Evolutionary conservation across 352 stramenopile genomes (phyloP).

Genomic region (Globisporangium barbulae): DNA sequence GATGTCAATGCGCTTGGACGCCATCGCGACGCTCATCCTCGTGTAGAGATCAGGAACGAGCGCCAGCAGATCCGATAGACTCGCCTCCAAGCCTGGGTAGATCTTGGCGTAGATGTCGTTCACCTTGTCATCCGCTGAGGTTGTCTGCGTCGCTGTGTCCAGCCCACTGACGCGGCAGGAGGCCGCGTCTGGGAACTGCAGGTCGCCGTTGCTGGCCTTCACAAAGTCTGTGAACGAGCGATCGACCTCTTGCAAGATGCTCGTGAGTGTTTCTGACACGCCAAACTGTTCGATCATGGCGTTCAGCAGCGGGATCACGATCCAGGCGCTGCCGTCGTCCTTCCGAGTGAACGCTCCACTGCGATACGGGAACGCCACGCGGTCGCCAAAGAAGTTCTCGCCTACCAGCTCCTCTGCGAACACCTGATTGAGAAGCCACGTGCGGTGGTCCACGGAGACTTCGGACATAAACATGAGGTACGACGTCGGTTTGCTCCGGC

Average conservation of each 20-base stretch:
- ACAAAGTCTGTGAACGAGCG: slow-evolving; percentile 28
- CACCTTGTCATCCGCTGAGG: slow-evolving; percentile 18
- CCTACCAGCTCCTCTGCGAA: slow-evolving; percentile 29
- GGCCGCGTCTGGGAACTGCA: slow-evolving; percentile 39
- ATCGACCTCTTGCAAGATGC: slow-evolving; percentile 27
- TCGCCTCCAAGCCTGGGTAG: slow-evolving; percentile 23
- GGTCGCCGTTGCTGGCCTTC: slow-evolving; percentile 25
- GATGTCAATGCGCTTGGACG: slow-evolving; percentile 11
- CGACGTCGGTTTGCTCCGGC: slow-evolving; percentile 28
- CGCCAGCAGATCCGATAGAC: slow-evolving; percentile 27
- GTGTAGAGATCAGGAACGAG: slow-evolving; percentile 13
- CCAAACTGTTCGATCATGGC: slow-evolving; percentile 31
- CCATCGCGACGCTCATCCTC: slow-evolving; percentile 23
- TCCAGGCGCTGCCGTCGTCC: slow-evolving; percentile 43
- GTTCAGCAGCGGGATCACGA: slow-evolving; percentile 28
- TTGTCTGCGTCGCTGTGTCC: not conserved
- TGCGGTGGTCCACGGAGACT: slow-evolving; percentile 25
- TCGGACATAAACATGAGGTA: slow-evolving; percentile 55
- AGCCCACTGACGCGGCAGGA: slow-evolving; percentile 30
- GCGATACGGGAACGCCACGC: slow-evolving; percentile 30
- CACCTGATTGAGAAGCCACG: slow-evolving; percentile 30
- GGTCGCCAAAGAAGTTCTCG: slow-evolving; percentile 35
- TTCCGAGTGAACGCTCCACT: slow-evolving; percentile 32
- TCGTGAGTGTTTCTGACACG: slow-evolving; percentile 14
- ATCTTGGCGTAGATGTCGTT: slow-evolving; percentile 39